Evolutionary conservation across 495 filamentous ascomycete species (phyloP), one percentile per base, ranked within the genome.

Genomic region (Neurospora sp.): DNA sequence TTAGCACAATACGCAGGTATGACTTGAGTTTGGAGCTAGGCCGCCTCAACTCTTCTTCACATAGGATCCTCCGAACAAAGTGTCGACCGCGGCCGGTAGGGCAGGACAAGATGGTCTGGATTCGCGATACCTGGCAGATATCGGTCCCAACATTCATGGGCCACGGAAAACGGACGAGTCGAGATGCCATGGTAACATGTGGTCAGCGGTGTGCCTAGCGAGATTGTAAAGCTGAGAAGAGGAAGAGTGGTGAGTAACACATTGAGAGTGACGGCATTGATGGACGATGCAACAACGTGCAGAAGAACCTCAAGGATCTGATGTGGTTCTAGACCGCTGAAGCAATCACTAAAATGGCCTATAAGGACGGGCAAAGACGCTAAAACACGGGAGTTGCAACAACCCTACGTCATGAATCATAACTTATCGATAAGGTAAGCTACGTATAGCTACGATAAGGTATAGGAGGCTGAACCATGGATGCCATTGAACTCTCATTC

Each of bases 81-180:
- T 76, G 78, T 16, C 70, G 11, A 16, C 71, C 78, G 18, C 59
- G 54, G 54, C 54, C 54, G 42, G 10, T 39, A 23, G 71, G 70
- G 38, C 76, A 77, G 18, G 70, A 73, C 14, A 85, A 66, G 39
- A 85, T 78, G 8, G 44, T 72, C n/a, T 76, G 76, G 54, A 91
- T 82, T 9, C 89, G 83, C 0, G 77, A 39, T 23, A 89, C 80
- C 9, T 77, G 79, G 77, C 85, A 87, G 46, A 91, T 89, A 69
- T 91, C 89, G 20, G 84, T 89, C 31, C 89, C 89, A 46, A 91
- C 76, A 20, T 78, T 75, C 6, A 89, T 72, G 1, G 83, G 81
- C 41, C 80, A 82, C 4, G 87, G 85, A 72, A 88, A 88, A 4
- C 83, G 83, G 70, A 77, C 23, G 37, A 69, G 38, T 39, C 48